These are phyloP conservation scores for Trichosporon faecale DNA, from an alignment of 1,284 basidiomycete genomes.

Conservation along the genomic window DNA sequence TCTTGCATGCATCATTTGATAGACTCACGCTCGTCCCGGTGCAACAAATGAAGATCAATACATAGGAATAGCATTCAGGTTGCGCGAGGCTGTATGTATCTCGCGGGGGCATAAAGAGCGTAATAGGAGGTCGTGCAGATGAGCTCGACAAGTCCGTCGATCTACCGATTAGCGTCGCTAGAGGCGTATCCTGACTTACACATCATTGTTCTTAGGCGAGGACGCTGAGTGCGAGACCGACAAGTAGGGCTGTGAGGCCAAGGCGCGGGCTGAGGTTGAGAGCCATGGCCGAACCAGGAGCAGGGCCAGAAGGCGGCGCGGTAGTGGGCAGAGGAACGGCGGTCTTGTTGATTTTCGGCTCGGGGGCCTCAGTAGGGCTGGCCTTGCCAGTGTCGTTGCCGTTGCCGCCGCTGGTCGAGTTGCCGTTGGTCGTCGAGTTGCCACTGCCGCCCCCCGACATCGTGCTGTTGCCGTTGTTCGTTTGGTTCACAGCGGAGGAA, in stretches of 20 bases:
- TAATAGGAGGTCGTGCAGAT: too few relatives aligned
- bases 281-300: background rate
- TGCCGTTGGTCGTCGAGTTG: background rate
- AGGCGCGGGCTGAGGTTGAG: background rate
- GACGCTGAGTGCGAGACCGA: background rate
- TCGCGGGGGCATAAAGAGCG: too few relatives aligned
- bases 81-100: background rate
- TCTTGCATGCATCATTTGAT: constrained; percentile 7
- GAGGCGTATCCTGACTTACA: background rate
- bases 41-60: background rate
- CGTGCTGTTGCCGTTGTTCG: background rate
- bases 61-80: background rate
- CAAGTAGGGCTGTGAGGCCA: background rate
- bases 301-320: background rate
- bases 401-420: background rate
- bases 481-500: background rate
- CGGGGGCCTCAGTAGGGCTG: background rate
- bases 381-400: background rate
- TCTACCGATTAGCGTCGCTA: background rate
- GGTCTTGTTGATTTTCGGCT: background rate
- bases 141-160: too few relatives aligned
- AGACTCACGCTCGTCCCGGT: background rate
- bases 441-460: background rate
- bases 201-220: background rate
- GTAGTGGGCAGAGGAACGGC: background rate